Conservation (phyloP, 257 asterid species). For the Linderniella brevidens region DNA sequence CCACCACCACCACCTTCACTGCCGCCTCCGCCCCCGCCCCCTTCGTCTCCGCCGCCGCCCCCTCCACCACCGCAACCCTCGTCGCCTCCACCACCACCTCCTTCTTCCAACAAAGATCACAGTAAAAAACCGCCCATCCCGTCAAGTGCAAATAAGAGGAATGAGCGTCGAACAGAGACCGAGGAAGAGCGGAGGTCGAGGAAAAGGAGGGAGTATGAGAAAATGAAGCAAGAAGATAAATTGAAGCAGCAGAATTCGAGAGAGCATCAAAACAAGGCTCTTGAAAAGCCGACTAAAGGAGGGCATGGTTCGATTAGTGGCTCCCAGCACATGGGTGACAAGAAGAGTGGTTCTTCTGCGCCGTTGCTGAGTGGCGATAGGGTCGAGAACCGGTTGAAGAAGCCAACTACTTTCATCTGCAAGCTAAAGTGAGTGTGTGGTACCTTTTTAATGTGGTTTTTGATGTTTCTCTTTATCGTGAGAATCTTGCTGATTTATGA, state of each 20-base stretch:
- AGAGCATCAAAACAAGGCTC: constrained; percentile 71
- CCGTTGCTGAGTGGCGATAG: constrained; percentile 60
- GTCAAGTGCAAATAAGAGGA: constrained; percentile 25
- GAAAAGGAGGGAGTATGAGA: constrained; percentile 65
- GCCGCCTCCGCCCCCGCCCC: constrained; percentile 38
- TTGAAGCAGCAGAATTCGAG: constrained; percentile 44
- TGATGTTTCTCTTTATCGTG: constrained; percentile 2
- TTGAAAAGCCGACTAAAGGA: constrained; percentile 66
- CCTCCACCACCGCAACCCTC: constrained; percentile 27
- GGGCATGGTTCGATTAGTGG: constrained; percentile 73
- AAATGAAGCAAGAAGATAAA: constrained; percentile 71
- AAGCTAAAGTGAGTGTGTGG: constrained; percentile 74
- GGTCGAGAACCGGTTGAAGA: constrained; percentile 80
- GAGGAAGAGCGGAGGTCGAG: constrained; percentile 88
- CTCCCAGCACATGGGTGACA: constrained; percentile 62
- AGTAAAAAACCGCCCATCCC: constrained; percentile 38
- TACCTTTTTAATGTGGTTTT: constrained; percentile 10
- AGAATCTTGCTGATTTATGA: constrained; percentile 4
- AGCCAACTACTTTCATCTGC: constrained; percentile 95
- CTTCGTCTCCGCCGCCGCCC: constrained; percentile 25
- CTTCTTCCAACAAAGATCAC: constrained; percentile 26
- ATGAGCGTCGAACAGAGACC: constrained; percentile 44
- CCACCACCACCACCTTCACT: constrained; percentile 63
- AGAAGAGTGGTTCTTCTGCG: constrained; percentile 26
- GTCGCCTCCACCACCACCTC: constrained; percentile 4